These are phyloP conservation scores for Yamadazyma blattariae DNA, from an alignment of 1,139 yeast species.

Conservation along the genomic window DNA sequence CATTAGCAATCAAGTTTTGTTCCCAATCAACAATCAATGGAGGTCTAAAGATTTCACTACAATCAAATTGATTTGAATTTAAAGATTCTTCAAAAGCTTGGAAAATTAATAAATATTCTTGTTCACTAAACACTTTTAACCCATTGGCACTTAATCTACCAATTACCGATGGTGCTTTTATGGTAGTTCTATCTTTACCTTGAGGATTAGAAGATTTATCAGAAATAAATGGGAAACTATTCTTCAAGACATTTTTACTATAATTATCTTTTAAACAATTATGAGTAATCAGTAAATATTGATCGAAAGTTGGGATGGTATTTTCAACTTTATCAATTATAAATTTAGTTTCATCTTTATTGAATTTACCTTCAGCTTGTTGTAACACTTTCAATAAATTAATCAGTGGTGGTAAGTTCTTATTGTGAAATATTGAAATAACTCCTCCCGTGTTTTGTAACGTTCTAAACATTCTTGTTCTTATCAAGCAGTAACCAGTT, in stretches of 20 bases:
- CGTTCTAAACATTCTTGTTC: constrained; percentile 36
- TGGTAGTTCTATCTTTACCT: constrained; percentile 22
- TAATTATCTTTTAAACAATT: constrained; percentile 26
- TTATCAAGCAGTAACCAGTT: too few species aligned
- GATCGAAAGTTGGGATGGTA: constrained; percentile 46
- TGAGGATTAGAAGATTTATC: constrained; percentile 19
- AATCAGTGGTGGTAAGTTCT: constrained; percentile 31
- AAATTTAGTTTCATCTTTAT: constrained; percentile 26
- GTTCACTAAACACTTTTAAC: constrained; percentile 34
- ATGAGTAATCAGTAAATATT: constrained; percentile 29
- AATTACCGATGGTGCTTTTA: constrained; percentile 27
- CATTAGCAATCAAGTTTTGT: constrained; percentile 41
- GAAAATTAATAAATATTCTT: constrained; percentile 38
- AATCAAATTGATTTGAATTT: constrained; percentile 27
- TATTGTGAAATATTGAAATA: constrained; percentile 42
- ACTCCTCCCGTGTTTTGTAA: constrained; percentile 46
- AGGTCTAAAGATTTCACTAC: constrained; percentile 36
- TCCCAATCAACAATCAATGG: constrained; percentile 52
- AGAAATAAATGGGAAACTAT: constrained; percentile 37
- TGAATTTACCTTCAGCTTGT: constrained; percentile 28
- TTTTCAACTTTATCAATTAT: constrained; percentile 38
- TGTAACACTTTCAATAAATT: constrained; percentile 31
- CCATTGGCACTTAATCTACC: constrained; percentile 18
- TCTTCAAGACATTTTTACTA: constrained; percentile 26
- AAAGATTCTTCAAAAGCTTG: constrained; percentile 36